Conservation (phyloP, 352 stramenopile genomes). For the Ophiocytium majus region DNA sequence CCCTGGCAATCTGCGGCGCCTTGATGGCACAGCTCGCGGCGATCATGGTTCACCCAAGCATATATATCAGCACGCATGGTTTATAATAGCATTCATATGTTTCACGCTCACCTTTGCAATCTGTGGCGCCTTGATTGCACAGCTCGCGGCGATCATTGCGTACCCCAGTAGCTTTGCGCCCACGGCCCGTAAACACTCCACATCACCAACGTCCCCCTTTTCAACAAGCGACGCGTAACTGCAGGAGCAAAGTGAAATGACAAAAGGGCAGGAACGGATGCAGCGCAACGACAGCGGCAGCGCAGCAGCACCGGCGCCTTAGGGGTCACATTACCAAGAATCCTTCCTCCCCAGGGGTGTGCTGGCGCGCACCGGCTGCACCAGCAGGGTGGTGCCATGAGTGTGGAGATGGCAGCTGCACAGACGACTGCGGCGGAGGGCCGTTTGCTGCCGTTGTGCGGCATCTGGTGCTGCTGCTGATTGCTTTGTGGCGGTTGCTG, state of each 20-base stretch:
- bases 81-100: background rate
- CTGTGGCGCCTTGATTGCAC: conserved; percentile 48
- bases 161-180: conserved; percentile 49
- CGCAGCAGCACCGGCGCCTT: too few species aligned
- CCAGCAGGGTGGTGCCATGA: too few species aligned
- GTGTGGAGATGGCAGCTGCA: too few species aligned
- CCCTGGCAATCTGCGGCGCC: conserved; percentile 49
- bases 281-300: background rate
- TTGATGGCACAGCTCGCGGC: conserved; percentile 41
- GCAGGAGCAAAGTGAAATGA: conserved; percentile 5
- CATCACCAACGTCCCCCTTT: conserved; percentile 7
- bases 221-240: background rate
- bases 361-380: too few species aligned
- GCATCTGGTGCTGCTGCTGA: too few species aligned
- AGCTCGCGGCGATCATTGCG: conserved; percentile 39
- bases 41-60: conserved; percentile 24
- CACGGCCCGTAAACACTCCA: conserved; percentile 45
- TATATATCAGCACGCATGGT: background rate
- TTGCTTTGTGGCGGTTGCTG: too few species aligned
- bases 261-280: background rate
- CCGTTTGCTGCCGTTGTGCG: too few species aligned
- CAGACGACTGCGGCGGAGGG: too few species aligned
- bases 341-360: too few species aligned
- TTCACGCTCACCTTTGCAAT: conserved; percentile 29
- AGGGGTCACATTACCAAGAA: too few species aligned